Evolutionary conservation across 495 filamentous ascomycete genomes (phyloP).

Genomic region (Penicillium pulvis): DNA sequence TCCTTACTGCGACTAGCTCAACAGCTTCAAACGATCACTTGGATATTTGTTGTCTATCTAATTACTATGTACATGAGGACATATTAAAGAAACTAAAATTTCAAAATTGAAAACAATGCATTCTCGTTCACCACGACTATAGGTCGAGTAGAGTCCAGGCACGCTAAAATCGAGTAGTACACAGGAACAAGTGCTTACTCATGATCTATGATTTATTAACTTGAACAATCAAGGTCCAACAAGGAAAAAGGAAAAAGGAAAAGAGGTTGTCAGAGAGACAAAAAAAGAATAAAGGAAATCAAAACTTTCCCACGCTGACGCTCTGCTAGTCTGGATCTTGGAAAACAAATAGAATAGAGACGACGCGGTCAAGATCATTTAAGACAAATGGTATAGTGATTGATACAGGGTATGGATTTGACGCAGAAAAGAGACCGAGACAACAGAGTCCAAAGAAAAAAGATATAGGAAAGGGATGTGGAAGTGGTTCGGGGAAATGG

Average conservation of each 20-base stretch:
- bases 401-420: conserved; percentile 34
- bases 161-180: background rate
- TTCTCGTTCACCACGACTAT: background rate
- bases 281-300: background rate
- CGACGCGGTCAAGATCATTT: conserved; percentile 13
- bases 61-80: background rate
- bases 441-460: conserved; percentile 3
- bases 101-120: background rate
- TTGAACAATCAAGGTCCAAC: background rate
- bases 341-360: conserved; percentile 11
- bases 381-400: conserved; percentile 35
- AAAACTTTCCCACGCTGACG: conserved; percentile 4
- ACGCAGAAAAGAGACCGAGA: conserved; percentile 6
- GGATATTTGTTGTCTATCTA: background rate
- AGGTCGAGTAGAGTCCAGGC: background rate
- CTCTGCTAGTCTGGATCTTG: conserved; percentile 18
- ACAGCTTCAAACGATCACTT: background rate
- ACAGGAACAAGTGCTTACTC: background rate
- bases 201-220: conserved; percentile 5
- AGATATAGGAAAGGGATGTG: conserved; percentile 7
- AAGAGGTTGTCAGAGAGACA: background rate
- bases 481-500: background rate
- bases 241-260: background rate
- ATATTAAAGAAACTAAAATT: background rate
- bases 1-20: background rate